Evolutionary conservation across 345 rosid genomes (phyloP).

Genomic region (Populus deltoides): DNA sequence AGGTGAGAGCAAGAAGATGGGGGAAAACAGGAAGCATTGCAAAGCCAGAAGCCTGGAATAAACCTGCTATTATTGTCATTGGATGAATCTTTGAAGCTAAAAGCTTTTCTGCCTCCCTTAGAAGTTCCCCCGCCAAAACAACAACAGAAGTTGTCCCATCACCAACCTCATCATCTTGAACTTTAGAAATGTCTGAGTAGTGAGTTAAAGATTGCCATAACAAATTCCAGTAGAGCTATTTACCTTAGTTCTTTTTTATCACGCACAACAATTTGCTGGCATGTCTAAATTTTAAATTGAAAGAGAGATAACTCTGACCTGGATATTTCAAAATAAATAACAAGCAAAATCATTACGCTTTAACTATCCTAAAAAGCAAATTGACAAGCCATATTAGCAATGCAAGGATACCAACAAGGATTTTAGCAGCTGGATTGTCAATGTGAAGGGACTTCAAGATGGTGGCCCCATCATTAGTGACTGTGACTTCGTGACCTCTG

Average conservation of each 20-base stretch:
- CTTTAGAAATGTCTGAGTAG: constrained; percentile 81
- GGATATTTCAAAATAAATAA: no score
- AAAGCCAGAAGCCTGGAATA: not conserved
- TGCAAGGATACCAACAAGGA: constrained; percentile 76
- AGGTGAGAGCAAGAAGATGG: no score
- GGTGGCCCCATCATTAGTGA: constrained; percentile 97
- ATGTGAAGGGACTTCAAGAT: constrained; percentile 90
- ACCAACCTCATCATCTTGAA: constrained; percentile 99
- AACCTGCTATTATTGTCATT: constrained; percentile 92
- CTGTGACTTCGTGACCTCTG: constrained; percentile 74
- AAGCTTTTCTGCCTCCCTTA: constrained; percentile 94
- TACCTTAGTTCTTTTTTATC: not conserved
- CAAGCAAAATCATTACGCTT: no score
- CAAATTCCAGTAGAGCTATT: constrained; percentile 1
- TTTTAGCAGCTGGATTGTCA: constrained; percentile 96
- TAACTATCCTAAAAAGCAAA: not conserved
- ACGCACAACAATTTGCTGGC: no score
- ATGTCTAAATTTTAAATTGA: no score
- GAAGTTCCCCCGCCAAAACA: constrained; percentile 93
- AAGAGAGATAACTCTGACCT: no score
- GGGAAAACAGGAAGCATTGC: no score
- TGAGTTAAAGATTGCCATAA: constrained; percentile 14
- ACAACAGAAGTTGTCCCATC: constrained; percentile 99
- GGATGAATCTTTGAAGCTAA: constrained; percentile 92
- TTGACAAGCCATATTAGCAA: not conserved